Evolutionary conservation across 164 flowering plant genomes (phyloP).

Genomic region (Vitis rotundifolia): DNA sequence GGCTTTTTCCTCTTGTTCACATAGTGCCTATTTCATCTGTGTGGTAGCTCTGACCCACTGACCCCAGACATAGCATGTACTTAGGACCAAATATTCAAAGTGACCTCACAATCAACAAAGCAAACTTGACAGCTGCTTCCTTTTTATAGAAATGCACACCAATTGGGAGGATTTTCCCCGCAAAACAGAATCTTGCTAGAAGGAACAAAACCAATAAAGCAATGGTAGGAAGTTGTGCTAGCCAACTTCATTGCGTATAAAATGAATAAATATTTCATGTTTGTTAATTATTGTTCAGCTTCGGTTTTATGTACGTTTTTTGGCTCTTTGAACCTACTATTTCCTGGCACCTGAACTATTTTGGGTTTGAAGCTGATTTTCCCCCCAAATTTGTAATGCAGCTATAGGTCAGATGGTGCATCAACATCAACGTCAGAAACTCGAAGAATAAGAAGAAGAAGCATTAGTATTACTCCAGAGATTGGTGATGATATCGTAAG

Average conservation of each 20-base stretch:
- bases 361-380: not conserved
- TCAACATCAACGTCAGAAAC: constrained; percentile 60
- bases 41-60: too few relatives aligned
- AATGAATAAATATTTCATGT: not conserved
- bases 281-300: not conserved
- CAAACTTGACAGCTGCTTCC: too few relatives aligned
- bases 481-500: constrained; percentile 98
- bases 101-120: too few relatives aligned
- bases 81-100: too few relatives aligned
- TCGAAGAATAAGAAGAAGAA: constrained; percentile 79
- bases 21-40: too few relatives aligned
- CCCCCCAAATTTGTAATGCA: not conserved
- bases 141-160: too few relatives aligned
- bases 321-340: not conserved
- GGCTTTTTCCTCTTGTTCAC: too few relatives aligned
- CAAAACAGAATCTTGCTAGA: too few relatives aligned
- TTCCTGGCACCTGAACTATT: not conserved
- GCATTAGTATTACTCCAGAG: constrained; percentile 96
- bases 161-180: too few relatives aligned
- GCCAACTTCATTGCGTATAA: not conserved
- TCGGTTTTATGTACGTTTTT: not conserved
- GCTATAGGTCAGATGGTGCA: constrained; percentile 79
- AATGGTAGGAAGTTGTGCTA: not conserved
- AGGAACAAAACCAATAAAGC: too few relatives aligned
- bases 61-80: too few relatives aligned